phyloP scores from a whole-genome alignment of 129 eudicot genomes.

The carrot (Daucus carota) region DNA sequence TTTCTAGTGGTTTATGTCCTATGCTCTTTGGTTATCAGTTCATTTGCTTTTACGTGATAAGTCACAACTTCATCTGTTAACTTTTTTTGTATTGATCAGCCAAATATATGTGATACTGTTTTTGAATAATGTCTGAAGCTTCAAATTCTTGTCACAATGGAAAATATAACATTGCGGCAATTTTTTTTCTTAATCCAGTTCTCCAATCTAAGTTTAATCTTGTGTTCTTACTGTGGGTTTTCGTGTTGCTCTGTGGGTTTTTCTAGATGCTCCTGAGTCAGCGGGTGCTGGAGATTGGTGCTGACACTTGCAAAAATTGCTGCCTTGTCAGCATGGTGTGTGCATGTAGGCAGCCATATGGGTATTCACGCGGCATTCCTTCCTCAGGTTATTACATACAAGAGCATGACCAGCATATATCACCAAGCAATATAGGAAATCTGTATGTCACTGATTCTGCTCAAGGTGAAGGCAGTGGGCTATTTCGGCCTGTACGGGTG shows the following conservation, averaged over 20 bases:
- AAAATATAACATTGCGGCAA: not conserved
- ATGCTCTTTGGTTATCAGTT: not conserved
- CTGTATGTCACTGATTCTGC: slow-evolving; percentile 61
- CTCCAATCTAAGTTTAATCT: not conserved
- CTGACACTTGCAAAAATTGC: slow-evolving; percentile 90
- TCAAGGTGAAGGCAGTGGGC: slow-evolving; percentile 74
- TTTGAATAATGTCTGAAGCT: not conserved
- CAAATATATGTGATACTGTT: not conserved
- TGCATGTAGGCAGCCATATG: slow-evolving; percentile 76
- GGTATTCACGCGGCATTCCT: slow-evolving; percentile 52
- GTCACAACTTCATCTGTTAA: not conserved
- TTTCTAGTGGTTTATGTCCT: not conserved
- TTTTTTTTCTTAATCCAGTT: not conserved
- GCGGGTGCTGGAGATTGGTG: slow-evolving; percentile 88
- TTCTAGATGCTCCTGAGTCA: slow-evolving; percentile 87
- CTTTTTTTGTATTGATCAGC: not conserved
- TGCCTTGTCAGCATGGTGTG: slow-evolving; percentile 73
- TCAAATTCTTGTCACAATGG: not conserved
- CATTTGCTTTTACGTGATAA: not conserved
- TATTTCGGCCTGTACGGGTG: slow-evolving; percentile 79
- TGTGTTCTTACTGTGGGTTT: not conserved
- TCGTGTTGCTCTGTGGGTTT: slow-evolving; percentile 8
- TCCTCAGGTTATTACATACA: slow-evolving; percentile 67
- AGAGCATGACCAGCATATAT: slow-evolving; percentile 60
- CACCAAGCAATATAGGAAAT: slow-evolving; percentile 52